A percentile compares a stretch with the other conserved stretches of the same genome.
phyloP scores from a whole-genome alignment of 495 filamentous ascomycete species.

The Xylaria venustula region DNA sequence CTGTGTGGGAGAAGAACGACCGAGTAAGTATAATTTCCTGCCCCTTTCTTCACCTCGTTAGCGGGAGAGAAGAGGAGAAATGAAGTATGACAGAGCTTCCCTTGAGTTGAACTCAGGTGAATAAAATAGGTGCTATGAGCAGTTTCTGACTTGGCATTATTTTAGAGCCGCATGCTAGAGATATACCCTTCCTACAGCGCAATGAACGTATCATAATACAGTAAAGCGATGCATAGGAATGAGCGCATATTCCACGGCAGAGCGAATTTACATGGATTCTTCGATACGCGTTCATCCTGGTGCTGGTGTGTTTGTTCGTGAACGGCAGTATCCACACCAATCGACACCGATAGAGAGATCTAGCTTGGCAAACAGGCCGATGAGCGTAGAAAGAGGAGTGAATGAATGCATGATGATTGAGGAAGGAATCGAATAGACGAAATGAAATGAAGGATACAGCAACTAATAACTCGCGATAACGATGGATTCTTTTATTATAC shows the following conservation, averaged over 20 bases:
- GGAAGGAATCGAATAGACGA: too few relatives aligned
- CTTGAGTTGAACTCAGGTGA: background rate
- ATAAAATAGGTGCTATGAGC: background rate
- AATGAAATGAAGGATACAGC: too few relatives aligned
- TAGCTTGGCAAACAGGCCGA: background rate
- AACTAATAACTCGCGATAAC: too few relatives aligned
- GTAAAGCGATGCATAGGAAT: background rate
- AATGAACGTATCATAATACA: slow-evolving; percentile 7
- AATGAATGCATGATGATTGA: too few relatives aligned
- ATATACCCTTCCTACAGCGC: slow-evolving; percentile 9
- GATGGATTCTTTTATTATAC: too few relatives aligned
- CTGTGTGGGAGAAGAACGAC: slow-evolving; percentile 48
- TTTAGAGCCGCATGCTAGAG: slow-evolving; percentile 8
- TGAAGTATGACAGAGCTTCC: background rate
- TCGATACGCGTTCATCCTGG: too few relatives aligned
- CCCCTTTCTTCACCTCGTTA: background rate
- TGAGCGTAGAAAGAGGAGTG: background rate
- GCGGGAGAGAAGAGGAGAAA: background rate
- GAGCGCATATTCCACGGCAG: background rate
- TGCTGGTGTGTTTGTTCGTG: too few relatives aligned
- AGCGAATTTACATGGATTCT: background rate
- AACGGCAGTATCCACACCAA: background rate
- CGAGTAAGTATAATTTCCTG: background rate
- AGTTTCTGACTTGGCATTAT: background rate
- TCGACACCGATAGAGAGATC: background rate